Conservation (phyloP, 1,284 basidiomycete genomes). For the Polyporus tsugae region DNA sequence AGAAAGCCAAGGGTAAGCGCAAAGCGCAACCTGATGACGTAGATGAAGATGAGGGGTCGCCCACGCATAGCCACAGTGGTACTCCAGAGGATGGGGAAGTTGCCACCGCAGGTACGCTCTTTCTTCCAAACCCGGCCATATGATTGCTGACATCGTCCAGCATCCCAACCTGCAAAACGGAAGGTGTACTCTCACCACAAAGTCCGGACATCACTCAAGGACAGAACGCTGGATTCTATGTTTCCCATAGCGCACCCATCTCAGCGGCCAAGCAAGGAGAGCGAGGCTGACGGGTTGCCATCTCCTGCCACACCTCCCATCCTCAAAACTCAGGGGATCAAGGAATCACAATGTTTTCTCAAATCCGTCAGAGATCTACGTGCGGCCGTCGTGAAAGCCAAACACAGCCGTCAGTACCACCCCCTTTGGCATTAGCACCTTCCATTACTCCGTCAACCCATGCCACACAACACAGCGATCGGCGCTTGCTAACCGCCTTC, state of each 20-base stretch:
- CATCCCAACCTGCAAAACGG: slow-evolving; percentile 32
- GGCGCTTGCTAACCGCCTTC: slow-evolving; percentile 3
- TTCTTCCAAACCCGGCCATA: too few species aligned
- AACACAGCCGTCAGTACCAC: slow-evolving; percentile 71
- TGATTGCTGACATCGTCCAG: neutral
- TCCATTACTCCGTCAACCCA: neutral
- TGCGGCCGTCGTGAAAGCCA: slow-evolving; percentile 61
- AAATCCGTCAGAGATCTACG: slow-evolving; percentile 83
- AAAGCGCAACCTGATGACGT: slow-evolving; percentile 45
- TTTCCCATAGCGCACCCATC: slow-evolving; percentile 69
- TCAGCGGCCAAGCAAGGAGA: slow-evolving; percentile 39
- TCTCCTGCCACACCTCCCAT: slow-evolving; percentile 20
- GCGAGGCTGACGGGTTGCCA: slow-evolving; percentile 12
- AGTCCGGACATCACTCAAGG: slow-evolving; percentile 88
- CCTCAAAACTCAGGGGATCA: slow-evolving; percentile 61
- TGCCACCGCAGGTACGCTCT: neutral
- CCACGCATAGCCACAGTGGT: neutral
- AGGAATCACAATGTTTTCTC: slow-evolving; percentile 83
- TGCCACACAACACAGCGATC: neutral
- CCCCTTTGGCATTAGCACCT: neutral
- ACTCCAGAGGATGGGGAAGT: slow-evolving; percentile 7
- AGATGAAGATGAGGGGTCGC: slow-evolving; percentile 40
- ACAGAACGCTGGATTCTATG: slow-evolving; percentile 95
- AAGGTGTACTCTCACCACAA: slow-evolving; percentile 85
- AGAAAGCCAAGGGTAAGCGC: slow-evolving; percentile 56